Percentiles rank a stretch among this genome's conserved stretches.
These are phyloP conservation scores for Suillus variegatus DNA, from an alignment of 768 basidiomycete species.

Conservation along the genomic window DNA sequence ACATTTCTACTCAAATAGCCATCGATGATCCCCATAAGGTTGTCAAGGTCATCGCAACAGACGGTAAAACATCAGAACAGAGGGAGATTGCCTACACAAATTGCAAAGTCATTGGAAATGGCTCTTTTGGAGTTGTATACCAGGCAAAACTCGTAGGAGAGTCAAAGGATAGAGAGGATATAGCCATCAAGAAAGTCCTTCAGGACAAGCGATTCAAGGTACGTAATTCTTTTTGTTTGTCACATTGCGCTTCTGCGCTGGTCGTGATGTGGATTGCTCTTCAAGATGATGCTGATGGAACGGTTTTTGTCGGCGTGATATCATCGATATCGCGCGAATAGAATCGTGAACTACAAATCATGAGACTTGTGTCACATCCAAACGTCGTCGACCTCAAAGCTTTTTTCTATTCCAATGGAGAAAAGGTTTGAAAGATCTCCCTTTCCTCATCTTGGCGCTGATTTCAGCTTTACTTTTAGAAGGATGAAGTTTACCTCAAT, in stretches of 20 bases:
- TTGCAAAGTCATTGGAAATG: slow-evolving; percentile 98
- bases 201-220: slow-evolving; percentile 99
- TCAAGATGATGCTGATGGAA: slow-evolving; percentile 17
- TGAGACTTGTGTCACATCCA: slow-evolving; percentile 94
- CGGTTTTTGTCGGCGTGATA: neutral
- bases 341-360: slow-evolving; percentile 99
- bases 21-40: slow-evolving; percentile 97
- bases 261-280: neutral
- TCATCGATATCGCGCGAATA: slow-evolving; percentile 32
- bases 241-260: neutral
- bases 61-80: slow-evolving; percentile 91
- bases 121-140: slow-evolving; percentile 98
- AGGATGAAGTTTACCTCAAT: slow-evolving; percentile 99
- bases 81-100: slow-evolving; percentile 92
- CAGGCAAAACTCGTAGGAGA: slow-evolving; percentile 83
- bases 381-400: slow-evolving; percentile 98
- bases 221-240: slow-evolving; percentile 28
- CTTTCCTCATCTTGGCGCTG: slow-evolving; percentile 11
- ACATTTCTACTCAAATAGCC: slow-evolving; percentile 43
- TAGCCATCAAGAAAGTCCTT: slow-evolving; percentile 99
- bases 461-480: slow-evolving; percentile 48
- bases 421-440: slow-evolving; percentile 70
- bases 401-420: slow-evolving; percentile 99
- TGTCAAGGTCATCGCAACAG: slow-evolving; percentile 92
- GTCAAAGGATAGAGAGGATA: slow-evolving; percentile 70